Conservation (phyloP, 1,284 basidiomycete genomes). For the Clitocybe nebularis region DNA sequence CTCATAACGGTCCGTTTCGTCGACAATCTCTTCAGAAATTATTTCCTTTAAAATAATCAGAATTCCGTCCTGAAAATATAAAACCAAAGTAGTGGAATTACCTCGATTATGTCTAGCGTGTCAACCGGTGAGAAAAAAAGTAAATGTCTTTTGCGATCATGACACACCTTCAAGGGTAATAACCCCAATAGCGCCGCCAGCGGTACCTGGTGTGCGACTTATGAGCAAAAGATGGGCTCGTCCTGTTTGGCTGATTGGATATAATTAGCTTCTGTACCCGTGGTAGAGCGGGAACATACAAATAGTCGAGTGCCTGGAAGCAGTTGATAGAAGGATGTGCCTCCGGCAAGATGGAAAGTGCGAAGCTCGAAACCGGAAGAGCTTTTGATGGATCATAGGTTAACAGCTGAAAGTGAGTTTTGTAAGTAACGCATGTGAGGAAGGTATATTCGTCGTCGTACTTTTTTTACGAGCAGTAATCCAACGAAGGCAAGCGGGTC, state of each 20-base stretch:
- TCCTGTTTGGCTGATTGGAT: conserved; percentile 81
- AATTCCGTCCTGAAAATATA: neutral
- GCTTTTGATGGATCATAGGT: conserved; percentile 85
- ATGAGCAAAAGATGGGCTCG: conserved; percentile 90
- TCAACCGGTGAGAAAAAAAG: neutral
- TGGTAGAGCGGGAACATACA: conserved; percentile 44
- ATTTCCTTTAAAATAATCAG: conserved; percentile 54
- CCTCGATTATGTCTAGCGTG: conserved; percentile 64
- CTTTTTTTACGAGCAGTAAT: conserved; percentile 85
- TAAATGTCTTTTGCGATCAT: conserved; percentile 8
- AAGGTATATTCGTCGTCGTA: conserved; percentile 18
- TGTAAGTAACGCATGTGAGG: neutral
- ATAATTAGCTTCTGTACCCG: neutral
- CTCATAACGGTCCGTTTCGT: conserved; percentile 86
- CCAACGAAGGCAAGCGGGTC: conserved; percentile 81
- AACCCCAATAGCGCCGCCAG: conserved; percentile 81
- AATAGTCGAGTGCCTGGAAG: conserved; percentile 83
- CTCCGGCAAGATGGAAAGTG: conserved; percentile 86
- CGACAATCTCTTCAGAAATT: conserved; percentile 84
- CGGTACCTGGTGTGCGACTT: conserved; percentile 75
- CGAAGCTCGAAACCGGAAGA: conserved; percentile 72
- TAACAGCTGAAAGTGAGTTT: conserved; percentile 62
- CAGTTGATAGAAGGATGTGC: conserved; percentile 84
- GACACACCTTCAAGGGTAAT: conserved; percentile 82
- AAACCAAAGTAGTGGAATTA: conserved; percentile 16